Conservation (phyloP, 2,329 filamentous ascomycete species). For the Cladosporium sp. region DNA sequence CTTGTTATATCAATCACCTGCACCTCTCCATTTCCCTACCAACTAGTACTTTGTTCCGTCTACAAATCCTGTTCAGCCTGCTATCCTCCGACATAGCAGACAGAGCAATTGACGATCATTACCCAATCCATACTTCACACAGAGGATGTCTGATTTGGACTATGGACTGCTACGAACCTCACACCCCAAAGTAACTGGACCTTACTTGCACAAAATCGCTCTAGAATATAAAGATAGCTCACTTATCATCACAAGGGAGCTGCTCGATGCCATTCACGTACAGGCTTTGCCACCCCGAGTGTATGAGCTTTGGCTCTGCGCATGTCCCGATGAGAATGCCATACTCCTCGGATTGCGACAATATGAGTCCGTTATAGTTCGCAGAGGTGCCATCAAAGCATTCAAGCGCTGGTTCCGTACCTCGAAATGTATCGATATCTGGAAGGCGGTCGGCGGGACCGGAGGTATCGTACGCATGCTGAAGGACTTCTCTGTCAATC, state of each 20-base stretch:
- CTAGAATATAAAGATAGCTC: neutral
- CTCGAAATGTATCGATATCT: slow-evolving; percentile 13
- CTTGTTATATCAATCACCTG: neutral
- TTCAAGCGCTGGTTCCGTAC: slow-evolving; percentile 17
- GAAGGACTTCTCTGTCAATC: slow-evolving; percentile 17
- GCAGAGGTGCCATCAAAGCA: slow-evolving; percentile 16
- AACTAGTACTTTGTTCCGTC: neutral
- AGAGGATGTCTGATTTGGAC: neutral
- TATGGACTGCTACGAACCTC: neutral
- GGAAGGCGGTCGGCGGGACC: slow-evolving; percentile 18
- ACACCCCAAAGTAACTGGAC: neutral
- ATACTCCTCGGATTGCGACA: slow-evolving; percentile 16
- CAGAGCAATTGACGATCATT: neutral
- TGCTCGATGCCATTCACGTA: slow-evolving; percentile 14
- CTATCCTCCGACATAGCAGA: neutral
- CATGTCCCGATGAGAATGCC: slow-evolving; percentile 15
- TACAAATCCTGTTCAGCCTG: too few relatives aligned
- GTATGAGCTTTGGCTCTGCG: slow-evolving; percentile 19
- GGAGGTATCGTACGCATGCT: slow-evolving; percentile 19
- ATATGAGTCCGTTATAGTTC: slow-evolving; percentile 12
- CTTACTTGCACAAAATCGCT: neutral
- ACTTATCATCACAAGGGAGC: slow-evolving; percentile 14
- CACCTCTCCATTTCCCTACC: neutral
- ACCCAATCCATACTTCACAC: neutral
- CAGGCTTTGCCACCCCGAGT: slow-evolving; percentile 19